Evolutionary conservation across 176 grass and related monocot species (phyloP).

Genomic region (Avena eriantha): DNA sequence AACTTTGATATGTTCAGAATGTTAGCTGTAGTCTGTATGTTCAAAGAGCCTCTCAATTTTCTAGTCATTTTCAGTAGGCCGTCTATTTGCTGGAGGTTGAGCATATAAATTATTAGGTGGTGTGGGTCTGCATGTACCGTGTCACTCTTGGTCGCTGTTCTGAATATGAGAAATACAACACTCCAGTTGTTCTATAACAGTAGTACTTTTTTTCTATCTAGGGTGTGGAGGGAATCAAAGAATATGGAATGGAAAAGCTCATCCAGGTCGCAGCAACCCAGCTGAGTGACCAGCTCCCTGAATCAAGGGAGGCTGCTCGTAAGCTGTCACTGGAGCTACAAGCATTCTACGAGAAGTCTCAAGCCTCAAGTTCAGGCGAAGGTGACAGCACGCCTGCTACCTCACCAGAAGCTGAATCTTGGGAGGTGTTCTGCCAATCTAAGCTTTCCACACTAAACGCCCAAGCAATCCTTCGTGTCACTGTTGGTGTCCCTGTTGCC

Average conservation of each 20-base stretch:
- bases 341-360: constrained; percentile 61
- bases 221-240: constrained; percentile 65
- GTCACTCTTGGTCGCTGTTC: background rate
- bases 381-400: constrained; percentile 3
- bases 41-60: background rate
- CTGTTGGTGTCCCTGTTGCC: constrained; percentile 53
- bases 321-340: constrained; percentile 80
- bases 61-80: background rate
- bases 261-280: constrained; percentile 86
- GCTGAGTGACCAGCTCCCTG: constrained; percentile 94
- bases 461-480: constrained; percentile 86
- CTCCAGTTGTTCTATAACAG: constrained; percentile 4
- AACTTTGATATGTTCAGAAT: constrained; percentile 15
- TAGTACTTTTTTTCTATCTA: constrained; percentile 30
- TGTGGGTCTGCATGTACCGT: background rate
- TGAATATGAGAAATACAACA: background rate
- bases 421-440: constrained; percentile 85
- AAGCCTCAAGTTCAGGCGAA: constrained; percentile 48
- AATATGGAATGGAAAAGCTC: constrained; percentile 79
- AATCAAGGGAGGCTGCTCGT: constrained; percentile 99
- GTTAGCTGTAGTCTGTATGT: background rate
- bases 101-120: constrained; percentile 10
- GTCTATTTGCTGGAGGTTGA: background rate
- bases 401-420: constrained; percentile 59
- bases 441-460: constrained; percentile 76